Evolutionary conservation across 1,139 yeast species (phyloP).

Genomic region (Debaryomyces sp.): DNA sequence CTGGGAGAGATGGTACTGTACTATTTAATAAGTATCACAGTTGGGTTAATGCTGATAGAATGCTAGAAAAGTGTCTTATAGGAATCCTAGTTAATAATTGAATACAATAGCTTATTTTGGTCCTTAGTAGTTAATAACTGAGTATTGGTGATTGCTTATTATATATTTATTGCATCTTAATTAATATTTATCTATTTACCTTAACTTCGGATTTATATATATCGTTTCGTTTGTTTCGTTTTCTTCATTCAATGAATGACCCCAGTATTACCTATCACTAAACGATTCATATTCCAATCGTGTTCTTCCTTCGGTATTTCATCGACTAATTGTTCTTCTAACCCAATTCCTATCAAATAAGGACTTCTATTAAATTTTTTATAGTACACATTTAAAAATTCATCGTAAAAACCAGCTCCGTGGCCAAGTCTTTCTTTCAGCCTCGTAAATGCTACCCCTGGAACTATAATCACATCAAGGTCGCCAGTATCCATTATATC

Average conservation of each 20-base stretch:
- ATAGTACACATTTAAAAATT: constrained; percentile 60
- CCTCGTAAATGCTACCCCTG: constrained; percentile 79
- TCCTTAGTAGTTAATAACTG: no score
- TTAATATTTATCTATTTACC: neutral
- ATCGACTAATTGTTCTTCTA: constrained; percentile 66
- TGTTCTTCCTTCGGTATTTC: constrained; percentile 68
- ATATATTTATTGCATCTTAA: neutral
- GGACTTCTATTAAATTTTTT: constrained; percentile 38
- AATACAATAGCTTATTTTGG: neutral
- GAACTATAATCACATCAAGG: constrained; percentile 74
- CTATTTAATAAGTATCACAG: constrained; percentile 80
- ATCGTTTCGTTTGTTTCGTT: neutral
- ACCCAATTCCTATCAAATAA: constrained; percentile 65
- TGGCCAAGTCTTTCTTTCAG: constrained; percentile 73
- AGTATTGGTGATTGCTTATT: no score
- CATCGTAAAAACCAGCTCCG: constrained; percentile 93
- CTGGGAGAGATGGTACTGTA: constrained; percentile 84
- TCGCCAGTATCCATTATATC: constrained; percentile 41
- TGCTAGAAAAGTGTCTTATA: constrained; percentile 75
- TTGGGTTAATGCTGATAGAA: constrained; percentile 87
- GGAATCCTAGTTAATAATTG: constrained; percentile 49
- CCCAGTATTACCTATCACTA: constrained; percentile 38
- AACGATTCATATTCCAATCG: constrained; percentile 65
- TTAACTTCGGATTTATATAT: neutral
- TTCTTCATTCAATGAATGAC: neutral